These are phyloP conservation scores for Talaromyces islandicus DNA, from an alignment of 2,329 filamentous ascomycete genomes.

Conservation along the genomic window DNA sequence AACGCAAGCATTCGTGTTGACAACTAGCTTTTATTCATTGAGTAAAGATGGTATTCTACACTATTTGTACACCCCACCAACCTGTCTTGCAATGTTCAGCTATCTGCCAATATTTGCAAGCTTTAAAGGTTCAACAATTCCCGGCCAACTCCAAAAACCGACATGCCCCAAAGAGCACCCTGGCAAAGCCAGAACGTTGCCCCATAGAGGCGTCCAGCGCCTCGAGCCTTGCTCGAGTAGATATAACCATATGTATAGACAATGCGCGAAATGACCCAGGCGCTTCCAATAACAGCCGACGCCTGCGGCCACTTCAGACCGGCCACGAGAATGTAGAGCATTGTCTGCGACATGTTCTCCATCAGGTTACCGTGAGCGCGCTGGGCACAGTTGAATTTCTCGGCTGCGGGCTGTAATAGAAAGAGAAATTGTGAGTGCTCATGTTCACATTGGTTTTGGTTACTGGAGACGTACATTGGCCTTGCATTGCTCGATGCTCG, in stretches of 20 bases:
- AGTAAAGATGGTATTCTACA: neutral
- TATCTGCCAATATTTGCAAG: neutral
- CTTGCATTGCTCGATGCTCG: slow-evolving; percentile 49
- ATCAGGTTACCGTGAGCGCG: slow-evolving; percentile 55
- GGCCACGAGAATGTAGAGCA: slow-evolving; percentile 48
- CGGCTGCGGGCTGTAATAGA: slow-evolving; percentile 29
- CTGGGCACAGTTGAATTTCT: slow-evolving; percentile 50
- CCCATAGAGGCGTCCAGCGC: slow-evolving; percentile 32
- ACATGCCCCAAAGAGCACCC: slow-evolving; percentile 34
- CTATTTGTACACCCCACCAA: neutral
- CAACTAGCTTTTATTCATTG: neutral
- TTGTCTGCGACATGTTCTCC: slow-evolving; percentile 51
- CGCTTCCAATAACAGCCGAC: slow-evolving; percentile 39
- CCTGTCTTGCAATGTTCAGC: neutral
- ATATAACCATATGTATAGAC: slow-evolving; percentile 47
- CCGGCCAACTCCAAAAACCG: slow-evolving; percentile 29
- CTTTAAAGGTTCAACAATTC: slow-evolving; percentile 22
- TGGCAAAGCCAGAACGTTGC: slow-evolving; percentile 34
- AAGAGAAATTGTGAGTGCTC: neutral
- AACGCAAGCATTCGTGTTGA: neutral
- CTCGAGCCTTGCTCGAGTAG: slow-evolving; percentile 32
- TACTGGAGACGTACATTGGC: slow-evolving; percentile 31
- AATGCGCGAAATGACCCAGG: slow-evolving; percentile 47
- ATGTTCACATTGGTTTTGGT: neutral
- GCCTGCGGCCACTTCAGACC: slow-evolving; percentile 50